Evolutionary conservation across 495 filamentous ascomycete genomes (phyloP).

Genomic region (Neurospora sp.): DNA sequence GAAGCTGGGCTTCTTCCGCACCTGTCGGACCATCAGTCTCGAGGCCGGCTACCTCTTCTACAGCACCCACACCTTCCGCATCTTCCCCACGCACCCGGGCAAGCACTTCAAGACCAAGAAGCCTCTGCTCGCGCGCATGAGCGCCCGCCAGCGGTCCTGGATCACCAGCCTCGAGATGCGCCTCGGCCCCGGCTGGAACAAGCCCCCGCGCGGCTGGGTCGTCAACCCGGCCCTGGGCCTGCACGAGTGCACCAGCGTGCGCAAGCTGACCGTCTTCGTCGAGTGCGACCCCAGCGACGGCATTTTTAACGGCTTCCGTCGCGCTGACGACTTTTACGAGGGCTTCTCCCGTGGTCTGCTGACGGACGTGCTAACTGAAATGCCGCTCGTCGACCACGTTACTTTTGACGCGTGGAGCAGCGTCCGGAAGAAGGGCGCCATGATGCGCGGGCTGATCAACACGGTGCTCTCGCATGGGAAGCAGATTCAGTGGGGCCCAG

Average conservation of each 20-base stretch:
- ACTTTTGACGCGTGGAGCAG: constrained; percentile 68
- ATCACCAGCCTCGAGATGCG: too few relatives aligned
- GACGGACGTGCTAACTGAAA: constrained; percentile 43
- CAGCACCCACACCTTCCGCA: too few relatives aligned
- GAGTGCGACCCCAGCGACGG: constrained; percentile 68
- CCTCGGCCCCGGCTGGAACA: too few relatives aligned
- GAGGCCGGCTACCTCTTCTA: too few relatives aligned
- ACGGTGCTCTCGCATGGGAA: constrained; percentile 41
- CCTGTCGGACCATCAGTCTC: too few relatives aligned
- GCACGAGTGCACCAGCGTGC: constrained; percentile 48
- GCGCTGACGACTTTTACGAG: constrained; percentile 62
- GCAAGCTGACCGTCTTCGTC: constrained; percentile 62
- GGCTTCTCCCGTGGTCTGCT: constrained; percentile 55
- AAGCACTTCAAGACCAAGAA: too few relatives aligned
- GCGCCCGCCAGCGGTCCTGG: too few relatives aligned
- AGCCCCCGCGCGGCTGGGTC: constrained; percentile 63
- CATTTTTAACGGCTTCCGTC: constrained; percentile 64
- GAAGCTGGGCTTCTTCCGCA: too few relatives aligned
- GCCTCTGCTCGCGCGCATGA: too few relatives aligned
- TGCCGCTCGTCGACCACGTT: constrained; percentile 52
- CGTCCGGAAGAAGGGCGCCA: constrained; percentile 55
- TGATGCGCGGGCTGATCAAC: constrained; percentile 59
- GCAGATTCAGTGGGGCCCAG: constrained; percentile 57
- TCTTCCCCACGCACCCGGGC: too few relatives aligned
- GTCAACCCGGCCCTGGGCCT: constrained; percentile 58